Base-by-base conservation (phyloP, 768 basidiomycete genomes). In the Pleurotus tuber-regium region DNA sequence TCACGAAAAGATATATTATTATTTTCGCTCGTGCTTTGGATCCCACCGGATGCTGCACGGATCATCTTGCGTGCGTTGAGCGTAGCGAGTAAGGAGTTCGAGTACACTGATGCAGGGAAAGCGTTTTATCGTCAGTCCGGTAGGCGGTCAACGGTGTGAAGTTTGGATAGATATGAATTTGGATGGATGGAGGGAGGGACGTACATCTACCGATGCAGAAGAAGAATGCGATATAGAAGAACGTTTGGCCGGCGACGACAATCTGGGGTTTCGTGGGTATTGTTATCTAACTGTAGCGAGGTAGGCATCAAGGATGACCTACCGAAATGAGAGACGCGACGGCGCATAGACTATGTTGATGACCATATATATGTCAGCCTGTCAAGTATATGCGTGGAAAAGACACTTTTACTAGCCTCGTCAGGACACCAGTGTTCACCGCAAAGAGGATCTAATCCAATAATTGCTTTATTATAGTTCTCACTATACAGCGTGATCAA, bases 361-460 rank as follows among this genome's bases (percentile, higher is more conserved):
- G 10, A 21, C 29, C 18, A 23, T 52, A 23, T 73, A 70, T 68
- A 70, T 7, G 72, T 75, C 26, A 73, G 47, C n/a, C 71, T 71
- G 50, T 1, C 28, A 41, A 39, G 38, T n/a, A 31, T 12, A 40
- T 19, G 24, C 5, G 53, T 59, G 33, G 16, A 50, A 42, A 72
- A 60, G 49, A 76, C 76, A n/a, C n/a, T n/a, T n/a, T n/a, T n/a
- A n/a, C n/a, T n/a, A n/a, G n/a, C n/a, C 57, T 59, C 4, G 61
- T 63, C 41, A 63, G 31, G 29, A 76, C 61, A 54, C 76, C 76
- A 14, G 76, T 79, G 53, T 79, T 81, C 49, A 83, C 70, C 33
- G 74, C 73, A 60, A 79, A 83, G n/a, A 82, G 18, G 35, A 80
- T 82, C 76, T 79, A 46, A 11, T 2, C n/a, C n/a, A n/a, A n/a